Evolutionary conservation across 768 basidiomycete genomes (phyloP), one percentile per base, ranked within the genome.

Genomic region (Symmetrospora coprosmae): DNA sequence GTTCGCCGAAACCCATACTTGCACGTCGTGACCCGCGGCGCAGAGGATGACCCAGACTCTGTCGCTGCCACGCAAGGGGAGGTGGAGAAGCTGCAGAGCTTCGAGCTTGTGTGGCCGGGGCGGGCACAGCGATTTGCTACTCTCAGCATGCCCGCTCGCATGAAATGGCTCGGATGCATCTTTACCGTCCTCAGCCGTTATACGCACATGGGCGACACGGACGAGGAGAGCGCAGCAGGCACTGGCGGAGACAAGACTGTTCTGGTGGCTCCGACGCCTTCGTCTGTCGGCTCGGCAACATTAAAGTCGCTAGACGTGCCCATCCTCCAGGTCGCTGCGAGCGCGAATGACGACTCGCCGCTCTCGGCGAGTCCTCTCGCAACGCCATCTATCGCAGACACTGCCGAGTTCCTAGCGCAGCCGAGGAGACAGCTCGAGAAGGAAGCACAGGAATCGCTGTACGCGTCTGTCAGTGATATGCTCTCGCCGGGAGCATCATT

Each of bases 401-500:
- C n/a, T n/a, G n/a, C n/a, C n/a, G n/a, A n/a, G n/a, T n/a, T n/a
- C n/a, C n/a, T n/a, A n/a, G n/a, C n/a, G n/a, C n/a, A n/a, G 23
- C 52, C 52, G 34, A 9, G 52, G 16, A 33, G 52, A 3, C 8
- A 55, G 23, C 25, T 55, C 34, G 39, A 41, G 16, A 58, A 58
- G 27, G 55, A 33, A 16, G 30, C 17, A 25, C 55, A 58, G 23
- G 55, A 40, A 16, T 58, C 55, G 3, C 30, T 58, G 43, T 58
- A 58, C 21, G 55, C 55, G 11, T 58, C 55, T 4, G 55, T 58
- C 41, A 58, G 55, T 43, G 55, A 58, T 27, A 6, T 58, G 55
- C 55, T 58, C 16, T n/a, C n/a, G n/a, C n/a, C n/a, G n/a, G n/a
- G n/a, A n/a, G n/a, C n/a, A n/a, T n/a, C n/a, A n/a, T n/a, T n/a